phyloP scores from a whole-genome alignment of 129 eudicot species.

The Scalesia atractyloides region DNA sequence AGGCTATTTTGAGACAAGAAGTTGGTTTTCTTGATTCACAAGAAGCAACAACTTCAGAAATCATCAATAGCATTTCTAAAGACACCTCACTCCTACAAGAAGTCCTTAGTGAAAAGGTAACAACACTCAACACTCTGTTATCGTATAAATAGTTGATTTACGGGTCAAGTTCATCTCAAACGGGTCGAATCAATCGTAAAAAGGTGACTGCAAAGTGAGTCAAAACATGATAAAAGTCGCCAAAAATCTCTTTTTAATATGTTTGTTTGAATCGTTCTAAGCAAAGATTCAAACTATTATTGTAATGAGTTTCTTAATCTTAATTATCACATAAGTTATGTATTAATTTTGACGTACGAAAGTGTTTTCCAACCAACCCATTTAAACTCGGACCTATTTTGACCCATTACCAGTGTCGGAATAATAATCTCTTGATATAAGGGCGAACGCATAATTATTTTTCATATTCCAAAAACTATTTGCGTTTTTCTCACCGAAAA shows the following conservation, averaged over 20 bases:
- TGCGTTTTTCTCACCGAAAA: too few species aligned
- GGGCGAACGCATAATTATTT: too few species aligned
- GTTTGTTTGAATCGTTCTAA: neutral
- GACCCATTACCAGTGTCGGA: neutral
- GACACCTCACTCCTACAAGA: slow-evolving; percentile 90
- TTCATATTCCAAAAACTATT: too few species aligned
- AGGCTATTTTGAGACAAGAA: slow-evolving; percentile 87
- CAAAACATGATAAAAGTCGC: neutral
- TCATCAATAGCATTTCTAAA: slow-evolving; percentile 79
- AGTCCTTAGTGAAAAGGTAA: slow-evolving; percentile 95
- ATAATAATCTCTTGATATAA: too few species aligned
- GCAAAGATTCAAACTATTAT: too few species aligned
- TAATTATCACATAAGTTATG: too few species aligned
- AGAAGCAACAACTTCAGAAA: slow-evolving; percentile 93
- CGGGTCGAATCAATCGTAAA: neutral
- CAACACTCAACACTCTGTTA: neutral
- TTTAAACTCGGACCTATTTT: neutral
- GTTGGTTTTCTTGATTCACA: slow-evolving; percentile 97
- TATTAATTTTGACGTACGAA: neutral
- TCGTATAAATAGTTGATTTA: neutral
- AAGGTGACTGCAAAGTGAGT: neutral
- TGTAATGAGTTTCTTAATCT: too few species aligned
- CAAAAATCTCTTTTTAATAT: neutral
- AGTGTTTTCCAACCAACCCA: neutral
- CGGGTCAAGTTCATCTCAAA: neutral